Evolutionary conservation across 2,329 filamentous ascomycete genomes (phyloP).

Genomic region (Colletotrichum cordylinicola): DNA sequence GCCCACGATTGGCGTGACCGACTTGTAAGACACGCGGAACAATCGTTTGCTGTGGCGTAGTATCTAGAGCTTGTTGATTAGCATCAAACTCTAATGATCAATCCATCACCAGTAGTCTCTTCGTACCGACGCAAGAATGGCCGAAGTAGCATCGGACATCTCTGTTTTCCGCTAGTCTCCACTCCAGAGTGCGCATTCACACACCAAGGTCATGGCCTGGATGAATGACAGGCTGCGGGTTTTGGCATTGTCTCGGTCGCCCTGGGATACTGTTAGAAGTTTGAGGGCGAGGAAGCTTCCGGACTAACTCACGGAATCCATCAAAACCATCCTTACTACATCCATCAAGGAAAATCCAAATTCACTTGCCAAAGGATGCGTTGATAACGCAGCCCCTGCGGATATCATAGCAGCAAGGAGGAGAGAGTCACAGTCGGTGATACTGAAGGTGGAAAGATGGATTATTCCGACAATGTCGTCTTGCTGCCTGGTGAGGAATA

Average conservation of each 20-base stretch:
- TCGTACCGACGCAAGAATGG: not conserved
- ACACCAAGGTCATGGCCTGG: not conserved
- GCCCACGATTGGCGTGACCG: fast-evolving
- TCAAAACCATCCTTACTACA: not conserved
- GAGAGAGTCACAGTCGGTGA: not conserved
- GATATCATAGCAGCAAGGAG: not conserved
- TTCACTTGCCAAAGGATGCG: not conserved
- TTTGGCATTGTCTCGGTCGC: not conserved
- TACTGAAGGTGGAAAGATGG: not conserved
- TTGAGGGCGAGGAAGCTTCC: not conserved
- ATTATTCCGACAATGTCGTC: not conserved
- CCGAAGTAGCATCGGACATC: not conserved
- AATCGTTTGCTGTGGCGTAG: not conserved
- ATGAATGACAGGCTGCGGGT: not conserved
- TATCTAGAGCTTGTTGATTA: not conserved
- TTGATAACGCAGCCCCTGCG: not conserved
- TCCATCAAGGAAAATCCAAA: not conserved
- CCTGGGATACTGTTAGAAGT: not conserved
- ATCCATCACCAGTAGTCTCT: fast-evolving
- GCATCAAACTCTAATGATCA: not conserved
- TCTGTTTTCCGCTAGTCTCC: not conserved
- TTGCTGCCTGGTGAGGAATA: not conserved
- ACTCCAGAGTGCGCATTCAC: not conserved
- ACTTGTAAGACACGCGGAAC: not conserved
- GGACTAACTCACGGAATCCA: not conserved